These are phyloP conservation scores for Oryza officinalis DNA, from an alignment of 176 grass and related monocot species.

Conservation along the genomic window DNA sequence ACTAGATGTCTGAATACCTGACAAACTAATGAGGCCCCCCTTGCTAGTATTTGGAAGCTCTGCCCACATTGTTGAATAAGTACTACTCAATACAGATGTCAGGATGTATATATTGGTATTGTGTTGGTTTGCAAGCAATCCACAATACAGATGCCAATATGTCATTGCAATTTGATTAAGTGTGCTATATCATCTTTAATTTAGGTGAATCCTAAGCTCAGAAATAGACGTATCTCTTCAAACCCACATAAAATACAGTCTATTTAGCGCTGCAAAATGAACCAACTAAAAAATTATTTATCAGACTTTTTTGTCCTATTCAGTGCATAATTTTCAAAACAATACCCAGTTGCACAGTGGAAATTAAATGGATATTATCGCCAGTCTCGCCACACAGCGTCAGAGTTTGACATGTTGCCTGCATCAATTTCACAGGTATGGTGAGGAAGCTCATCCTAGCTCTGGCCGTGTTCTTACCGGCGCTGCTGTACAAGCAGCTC, in stretches of 20 bases:
- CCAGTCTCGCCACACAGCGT: neutral
- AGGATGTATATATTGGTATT: neutral
- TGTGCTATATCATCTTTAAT: neutral
- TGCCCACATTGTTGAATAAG: neutral
- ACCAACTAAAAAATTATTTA: neutral
- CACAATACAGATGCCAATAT: neutral
- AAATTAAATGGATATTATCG: no score
- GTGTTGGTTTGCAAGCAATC: neutral
- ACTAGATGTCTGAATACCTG: neutral
- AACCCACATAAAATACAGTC: neutral
- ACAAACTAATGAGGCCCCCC: neutral
- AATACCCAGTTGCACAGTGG: neutral
- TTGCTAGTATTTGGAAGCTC: neutral
- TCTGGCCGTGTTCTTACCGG: constrained; percentile 37
- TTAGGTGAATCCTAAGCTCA: neutral
- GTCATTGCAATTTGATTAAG: neutral
- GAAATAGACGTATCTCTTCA: neutral
- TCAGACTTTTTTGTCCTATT: neutral
- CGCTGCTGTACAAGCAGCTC: constrained; percentile 52
- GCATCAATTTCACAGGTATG: constrained; percentile 38
- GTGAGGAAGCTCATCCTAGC: constrained; percentile 40
- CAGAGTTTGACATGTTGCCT: neutral
- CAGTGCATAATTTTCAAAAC: neutral
- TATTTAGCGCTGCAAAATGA: neutral
- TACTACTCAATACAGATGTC: neutral